phyloP scores from a whole-genome alignment of 1,139 yeast species.

The Taiozyma sp. region DNA sequence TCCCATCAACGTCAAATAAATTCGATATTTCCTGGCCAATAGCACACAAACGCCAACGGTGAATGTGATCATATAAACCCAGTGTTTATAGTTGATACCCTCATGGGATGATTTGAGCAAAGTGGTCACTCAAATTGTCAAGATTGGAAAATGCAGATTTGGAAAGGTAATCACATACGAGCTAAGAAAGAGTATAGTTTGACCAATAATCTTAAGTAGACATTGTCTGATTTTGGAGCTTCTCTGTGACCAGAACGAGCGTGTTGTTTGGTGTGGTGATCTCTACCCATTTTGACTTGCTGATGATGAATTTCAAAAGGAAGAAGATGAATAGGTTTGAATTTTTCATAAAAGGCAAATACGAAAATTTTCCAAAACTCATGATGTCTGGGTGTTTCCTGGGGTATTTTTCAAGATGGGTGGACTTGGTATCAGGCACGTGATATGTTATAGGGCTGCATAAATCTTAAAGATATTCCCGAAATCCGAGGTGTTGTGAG shows the following conservation, averaged over 20 bases:
- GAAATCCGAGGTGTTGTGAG: neutral
- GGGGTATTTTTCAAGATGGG: too few relatives aligned
- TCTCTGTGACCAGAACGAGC: constrained; percentile 93
- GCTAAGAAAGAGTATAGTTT: constrained; percentile 98
- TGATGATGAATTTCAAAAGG: neutral
- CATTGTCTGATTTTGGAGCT: constrained; percentile 99
- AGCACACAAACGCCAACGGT: neutral
- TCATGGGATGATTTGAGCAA: neutral
- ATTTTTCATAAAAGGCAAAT: constrained; percentile 5
- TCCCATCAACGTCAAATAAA: neutral
- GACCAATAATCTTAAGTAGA: constrained; percentile 96
- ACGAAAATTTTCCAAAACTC: neutral
- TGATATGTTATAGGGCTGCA: constrained; percentile 4
- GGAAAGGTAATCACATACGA: constrained; percentile 59
- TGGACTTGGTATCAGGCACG: neutral
- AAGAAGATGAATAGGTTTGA: constrained; percentile 2
- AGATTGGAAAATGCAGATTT: constrained; percentile 6
- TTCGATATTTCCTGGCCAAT: neutral
- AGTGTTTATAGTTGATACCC: neutral
- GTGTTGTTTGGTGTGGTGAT: constrained; percentile 96
- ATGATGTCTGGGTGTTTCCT: constrained; percentile 5
- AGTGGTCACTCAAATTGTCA: neutral
- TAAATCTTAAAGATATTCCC: neutral
- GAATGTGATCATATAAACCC: neutral
- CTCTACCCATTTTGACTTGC: constrained; percentile 80